A percentile compares a stretch with the other conserved stretches of the same genome.
Evolutionary conservation across 805 yeast species (phyloP).

Genomic region (Suhomyces vadensis): DNA sequence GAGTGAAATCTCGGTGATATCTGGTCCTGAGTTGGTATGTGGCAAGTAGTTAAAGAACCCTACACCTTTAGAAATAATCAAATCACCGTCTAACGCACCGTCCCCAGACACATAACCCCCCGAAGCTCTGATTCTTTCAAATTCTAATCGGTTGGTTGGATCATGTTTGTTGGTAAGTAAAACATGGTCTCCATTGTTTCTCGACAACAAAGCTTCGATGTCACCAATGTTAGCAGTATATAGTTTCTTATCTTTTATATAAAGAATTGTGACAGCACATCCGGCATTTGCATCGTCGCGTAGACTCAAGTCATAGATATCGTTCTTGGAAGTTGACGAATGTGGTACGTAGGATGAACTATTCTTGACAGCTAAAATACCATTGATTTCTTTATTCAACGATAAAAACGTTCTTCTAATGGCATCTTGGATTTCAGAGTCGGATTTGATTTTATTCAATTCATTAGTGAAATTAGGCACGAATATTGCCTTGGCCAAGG

Average conservation of each 20-base stretch:
- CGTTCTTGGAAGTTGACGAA: constrained; percentile 29
- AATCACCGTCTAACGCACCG: constrained; percentile 80
- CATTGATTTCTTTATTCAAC: constrained; percentile 80
- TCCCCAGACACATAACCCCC: constrained; percentile 89
- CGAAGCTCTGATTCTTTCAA: constrained; percentile 83
- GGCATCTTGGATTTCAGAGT: constrained; percentile 67
- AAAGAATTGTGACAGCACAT: constrained; percentile 79
- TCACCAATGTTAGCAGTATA: constrained; percentile 93
- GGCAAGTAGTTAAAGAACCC: constrained; percentile 88
- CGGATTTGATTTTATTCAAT: constrained; percentile 43
- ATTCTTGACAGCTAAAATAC: constrained; percentile 47
- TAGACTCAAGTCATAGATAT: constrained; percentile 52
- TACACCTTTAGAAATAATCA: constrained; percentile 85
- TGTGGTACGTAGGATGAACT: constrained; percentile 40
- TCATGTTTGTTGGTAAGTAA: constrained; percentile 76
- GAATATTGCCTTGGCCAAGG: constrained; percentile 70
- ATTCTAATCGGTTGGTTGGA: constrained; percentile 75
- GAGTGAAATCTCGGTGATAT: constrained; percentile 59
- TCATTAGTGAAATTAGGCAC: constrained; percentile 69
- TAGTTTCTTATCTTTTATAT: constrained; percentile 66
- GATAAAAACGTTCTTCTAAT: constrained; percentile 77
- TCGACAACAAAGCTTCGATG: constrained; percentile 75
- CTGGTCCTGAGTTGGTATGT: constrained; percentile 87
- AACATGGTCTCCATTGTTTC: constrained; percentile 78
- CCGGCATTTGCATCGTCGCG: constrained; percentile 76